A percentile compares a stretch with the other conserved stretches of the same genome.
phyloP scores from a whole-genome alignment of 805 yeast species.

The Ogataea populi-albae region DNA sequence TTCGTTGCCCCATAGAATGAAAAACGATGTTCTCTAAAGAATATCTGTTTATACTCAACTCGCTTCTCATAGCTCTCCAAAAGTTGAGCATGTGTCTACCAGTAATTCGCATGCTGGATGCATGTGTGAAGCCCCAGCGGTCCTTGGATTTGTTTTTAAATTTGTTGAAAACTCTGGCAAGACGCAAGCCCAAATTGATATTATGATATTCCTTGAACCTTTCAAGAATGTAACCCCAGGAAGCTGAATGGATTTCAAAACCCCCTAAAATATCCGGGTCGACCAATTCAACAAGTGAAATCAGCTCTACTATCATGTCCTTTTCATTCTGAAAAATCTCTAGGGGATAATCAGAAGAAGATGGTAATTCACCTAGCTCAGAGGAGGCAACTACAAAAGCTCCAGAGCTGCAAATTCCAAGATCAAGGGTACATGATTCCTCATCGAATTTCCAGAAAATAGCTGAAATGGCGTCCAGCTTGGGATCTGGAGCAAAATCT shows the following conservation, averaged over 20 bases:
- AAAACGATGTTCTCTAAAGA: slow-evolving; percentile 74
- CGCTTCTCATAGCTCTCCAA: slow-evolving; percentile 74
- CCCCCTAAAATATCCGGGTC: slow-evolving; percentile 93
- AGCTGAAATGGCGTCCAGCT: slow-evolving; percentile 51
- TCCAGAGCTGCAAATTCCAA: slow-evolving; percentile 38
- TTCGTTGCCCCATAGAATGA: slow-evolving; percentile 60
- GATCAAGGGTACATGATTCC: slow-evolving; percentile 34
- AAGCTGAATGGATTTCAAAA: slow-evolving; percentile 70
- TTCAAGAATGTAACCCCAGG: slow-evolving; percentile 90
- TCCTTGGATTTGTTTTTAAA: slow-evolving; percentile 56
- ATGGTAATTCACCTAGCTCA: slow-evolving; percentile 6
- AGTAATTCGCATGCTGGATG: slow-evolving; percentile 61
- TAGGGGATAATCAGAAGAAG: slow-evolving; percentile 29
- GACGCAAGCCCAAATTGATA: slow-evolving; percentile 51
- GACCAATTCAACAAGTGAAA: slow-evolving; percentile 51
- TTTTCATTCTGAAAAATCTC: slow-evolving; percentile 51
- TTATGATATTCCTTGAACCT: slow-evolving; percentile 47
- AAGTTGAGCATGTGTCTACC: slow-evolving; percentile 85
- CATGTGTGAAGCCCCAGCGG: slow-evolving; percentile 79
- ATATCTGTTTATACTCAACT: slow-evolving; percentile 61
- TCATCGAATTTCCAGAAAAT: slow-evolving; percentile 65
- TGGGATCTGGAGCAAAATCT: slow-evolving; percentile 61
- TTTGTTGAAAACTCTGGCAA: slow-evolving; percentile 57
- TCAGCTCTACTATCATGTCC: slow-evolving; percentile 54
- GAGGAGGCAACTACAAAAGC: slow-evolving; percentile 23